Conservation (phyloP, 495 filamentous ascomycete species). For the Aspergillus campestris region DNA sequence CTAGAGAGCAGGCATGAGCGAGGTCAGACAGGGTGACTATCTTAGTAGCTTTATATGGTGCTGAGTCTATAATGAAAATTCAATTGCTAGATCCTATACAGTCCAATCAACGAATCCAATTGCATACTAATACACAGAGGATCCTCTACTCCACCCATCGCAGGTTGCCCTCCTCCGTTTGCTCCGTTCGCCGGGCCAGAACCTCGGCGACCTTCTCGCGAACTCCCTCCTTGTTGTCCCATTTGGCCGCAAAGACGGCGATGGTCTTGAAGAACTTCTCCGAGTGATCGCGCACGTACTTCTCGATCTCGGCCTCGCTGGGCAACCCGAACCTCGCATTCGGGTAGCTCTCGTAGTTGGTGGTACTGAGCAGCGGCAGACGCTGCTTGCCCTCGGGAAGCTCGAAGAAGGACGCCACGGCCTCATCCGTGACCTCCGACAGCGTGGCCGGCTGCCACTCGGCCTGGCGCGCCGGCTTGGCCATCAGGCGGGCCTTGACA, state of each 20-base stretch:
- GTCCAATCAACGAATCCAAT: slow-evolving; percentile 1
- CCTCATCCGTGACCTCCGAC: slow-evolving; percentile 44
- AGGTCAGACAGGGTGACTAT: no score
- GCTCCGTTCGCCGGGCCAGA: slow-evolving; percentile 19
- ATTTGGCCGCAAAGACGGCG: slow-evolving; percentile 22
- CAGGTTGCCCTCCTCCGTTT: slow-evolving; percentile 12
- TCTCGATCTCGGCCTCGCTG: slow-evolving; percentile 58
- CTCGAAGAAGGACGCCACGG: slow-evolving; percentile 55
- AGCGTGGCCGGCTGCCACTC: slow-evolving; percentile 67
- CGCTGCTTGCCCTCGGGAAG: slow-evolving; percentile 26
- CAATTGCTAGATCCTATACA: slow-evolving; percentile 3
- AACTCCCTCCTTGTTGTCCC: slow-evolving; percentile 31
- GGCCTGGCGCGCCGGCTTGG: slow-evolving; percentile 50
- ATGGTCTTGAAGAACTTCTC: slow-evolving; percentile 10
- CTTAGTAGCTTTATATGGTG: no score
- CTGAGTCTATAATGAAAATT: not conserved
- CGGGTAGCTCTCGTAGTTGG: slow-evolving; percentile 60
- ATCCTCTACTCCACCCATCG: slow-evolving; percentile 15
- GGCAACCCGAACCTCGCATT: slow-evolving; percentile 61
- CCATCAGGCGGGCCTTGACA: slow-evolving; percentile 65
- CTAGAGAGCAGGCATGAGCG: no score
- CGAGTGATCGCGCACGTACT: slow-evolving; percentile 30
- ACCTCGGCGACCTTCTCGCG: slow-evolving; percentile 35
- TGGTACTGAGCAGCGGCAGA: slow-evolving; percentile 46
- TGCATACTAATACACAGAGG: not conserved